phyloP scores from a whole-genome alignment of 305 asterid genomes.

The Rubia tinctorum region DNA sequence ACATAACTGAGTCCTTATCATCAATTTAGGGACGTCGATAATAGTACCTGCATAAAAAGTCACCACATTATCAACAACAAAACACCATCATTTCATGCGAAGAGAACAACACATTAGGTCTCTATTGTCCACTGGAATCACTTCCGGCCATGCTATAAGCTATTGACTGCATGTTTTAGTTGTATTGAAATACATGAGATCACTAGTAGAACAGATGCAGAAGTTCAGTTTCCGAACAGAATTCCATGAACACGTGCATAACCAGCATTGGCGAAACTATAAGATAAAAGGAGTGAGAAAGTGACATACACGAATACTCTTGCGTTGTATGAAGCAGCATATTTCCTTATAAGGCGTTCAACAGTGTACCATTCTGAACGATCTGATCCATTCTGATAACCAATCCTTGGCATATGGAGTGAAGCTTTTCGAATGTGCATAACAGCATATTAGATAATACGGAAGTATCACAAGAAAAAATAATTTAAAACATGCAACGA shows the following conservation, averaged over 20 bases:
- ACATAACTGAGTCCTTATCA: background rate
- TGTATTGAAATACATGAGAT: background rate
- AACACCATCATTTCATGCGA: background rate
- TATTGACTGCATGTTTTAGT: background rate
- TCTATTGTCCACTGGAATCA: background rate
- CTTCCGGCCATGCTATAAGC: background rate
- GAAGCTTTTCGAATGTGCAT: slow-evolving; percentile 51
- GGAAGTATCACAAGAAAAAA: background rate
- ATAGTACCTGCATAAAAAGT: slow-evolving; percentile 12
- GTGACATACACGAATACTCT: slow-evolving; percentile 71
- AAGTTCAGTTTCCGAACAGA: background rate
- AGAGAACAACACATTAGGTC: background rate
- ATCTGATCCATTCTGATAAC: slow-evolving; percentile 68
- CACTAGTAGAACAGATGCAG: background rate
- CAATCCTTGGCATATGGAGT: slow-evolving; percentile 91
- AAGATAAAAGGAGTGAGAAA: slow-evolving; percentile 4
- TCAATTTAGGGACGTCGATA: slow-evolving; percentile 11
- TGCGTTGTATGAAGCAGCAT: slow-evolving; percentile 64
- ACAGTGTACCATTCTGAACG: slow-evolving; percentile 91
- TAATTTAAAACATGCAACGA: slow-evolving; percentile 4
- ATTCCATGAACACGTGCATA: background rate
- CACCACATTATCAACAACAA: background rate
- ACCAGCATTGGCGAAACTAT: slow-evolving; percentile 1
- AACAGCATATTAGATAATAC: slow-evolving; percentile 5
- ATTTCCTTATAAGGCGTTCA: slow-evolving; percentile 78